Conservation (phyloP, 2,329 filamentous ascomycete genomes). For the Clathrospora elynae region DNA sequence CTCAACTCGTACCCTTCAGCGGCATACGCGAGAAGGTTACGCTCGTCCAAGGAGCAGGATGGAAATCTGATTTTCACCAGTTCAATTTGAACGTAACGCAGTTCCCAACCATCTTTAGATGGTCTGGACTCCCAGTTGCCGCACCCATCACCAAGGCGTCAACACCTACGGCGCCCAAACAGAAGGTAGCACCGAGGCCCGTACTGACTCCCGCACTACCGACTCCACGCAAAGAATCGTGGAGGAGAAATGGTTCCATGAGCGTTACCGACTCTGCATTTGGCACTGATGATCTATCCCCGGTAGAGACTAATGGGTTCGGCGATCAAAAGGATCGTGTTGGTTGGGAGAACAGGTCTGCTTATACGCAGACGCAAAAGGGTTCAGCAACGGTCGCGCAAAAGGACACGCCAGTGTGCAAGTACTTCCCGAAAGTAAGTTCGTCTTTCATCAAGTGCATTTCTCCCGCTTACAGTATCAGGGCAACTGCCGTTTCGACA, state of each 20-base stretch:
- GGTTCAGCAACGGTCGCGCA: not conserved
- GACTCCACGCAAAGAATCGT: conserved; percentile 13
- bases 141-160: conserved; percentile 11
- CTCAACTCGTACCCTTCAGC: conserved; percentile 60
- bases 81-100: conserved; percentile 59
- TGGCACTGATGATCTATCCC: conserved; percentile 4
- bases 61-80: conserved; percentile 59
- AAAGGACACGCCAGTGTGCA: conserved; percentile 18
- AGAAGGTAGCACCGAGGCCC: conserved; percentile 9
- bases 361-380: conserved; percentile 3
- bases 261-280: conserved; percentile 10
- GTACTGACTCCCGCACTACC: not conserved
- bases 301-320: conserved; percentile 9
- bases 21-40: conserved; percentile 60
- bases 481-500: conserved; percentile 32
- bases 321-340: conserved; percentile 10
- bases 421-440: conserved; percentile 33
- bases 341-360: conserved; percentile 8
- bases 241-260: conserved; percentile 11
- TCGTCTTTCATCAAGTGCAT: no score
- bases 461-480: conserved; percentile 12
- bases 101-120: conserved; percentile 59
- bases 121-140: conserved; percentile 22
- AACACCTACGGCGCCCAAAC: conserved; percentile 4
- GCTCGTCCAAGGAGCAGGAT: conserved; percentile 58